Evolutionary conservation across 1,139 yeast species (phyloP), one percentile per base, ranked within the genome.

Genomic region (Suhomyces yuchorum): DNA sequence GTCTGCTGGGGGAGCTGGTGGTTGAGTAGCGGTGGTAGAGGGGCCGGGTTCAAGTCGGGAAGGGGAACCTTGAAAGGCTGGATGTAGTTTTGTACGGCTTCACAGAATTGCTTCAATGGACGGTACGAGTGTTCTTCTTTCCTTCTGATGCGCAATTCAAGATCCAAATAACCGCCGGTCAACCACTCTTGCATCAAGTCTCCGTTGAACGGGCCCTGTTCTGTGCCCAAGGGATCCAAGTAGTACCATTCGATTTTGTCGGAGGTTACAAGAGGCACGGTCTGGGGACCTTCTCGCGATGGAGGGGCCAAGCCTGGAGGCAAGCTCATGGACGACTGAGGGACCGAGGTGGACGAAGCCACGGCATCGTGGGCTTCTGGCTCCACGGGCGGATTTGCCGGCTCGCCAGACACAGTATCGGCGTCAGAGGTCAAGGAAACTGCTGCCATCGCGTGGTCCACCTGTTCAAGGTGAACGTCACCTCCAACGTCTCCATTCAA

Each of bases 141-240:
- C 37, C 92, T 76, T 52, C 87, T 77, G 48, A 89, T 72, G 42
- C 71, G 68, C 54, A 89, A 68, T 49, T 80, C 82, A 14, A 73
- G 74, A 44, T 71, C 72, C 53, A 89, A 73, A 66, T 86, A 87
- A 2, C 85, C 84, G 28, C 78, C 80, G 5, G 77, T 63, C 51
- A 78, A 80, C 96, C 96, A 89, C 45, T 75, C 82, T 55, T 88
- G 95, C 96, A 89, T 89, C 70, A 79, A 68, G 23, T 71, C 67
- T 1, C 95, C 91, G 45, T 75, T 75, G 62, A 88, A 89, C 2
- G 96, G 96, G 20, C 96, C 96, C 60, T 87, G 96, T 52, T 82
- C 85, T 46, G 69, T 77, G 2, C 88, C 89, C 40, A 77, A 66
- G 0, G 89, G 84, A 61, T 89, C 96, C 49, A 84, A 70, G 60